A percentile compares a stretch with the other conserved stretches of the same genome.
phyloP scores from a whole-genome alignment of 2,329 filamentous ascomycete genomes.

The Aspergillus felis region DNA sequence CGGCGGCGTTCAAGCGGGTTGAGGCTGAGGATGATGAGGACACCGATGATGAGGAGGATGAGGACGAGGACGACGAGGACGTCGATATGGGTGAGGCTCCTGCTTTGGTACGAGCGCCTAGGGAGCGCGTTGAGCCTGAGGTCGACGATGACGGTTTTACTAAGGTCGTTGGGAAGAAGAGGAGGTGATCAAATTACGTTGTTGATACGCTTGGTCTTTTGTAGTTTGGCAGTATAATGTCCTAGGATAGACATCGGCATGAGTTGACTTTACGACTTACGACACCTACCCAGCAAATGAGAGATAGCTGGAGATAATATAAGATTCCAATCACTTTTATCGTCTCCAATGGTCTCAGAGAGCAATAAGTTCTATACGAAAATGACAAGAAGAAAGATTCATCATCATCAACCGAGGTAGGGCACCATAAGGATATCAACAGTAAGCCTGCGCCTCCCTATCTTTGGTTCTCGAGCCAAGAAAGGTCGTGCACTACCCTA shows the following conservation, averaged over 20 bases:
- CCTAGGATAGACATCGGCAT: conserved; percentile 11
- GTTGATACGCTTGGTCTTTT: background rate
- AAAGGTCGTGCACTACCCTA: background rate
- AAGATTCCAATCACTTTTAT: conserved; percentile 17
- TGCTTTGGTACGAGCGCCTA: conserved; percentile 52
- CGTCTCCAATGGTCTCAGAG: conserved; percentile 13
- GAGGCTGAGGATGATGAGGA: conserved; percentile 48
- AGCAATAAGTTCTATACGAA: conserved; percentile 22
- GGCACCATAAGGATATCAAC: conserved; percentile 20
- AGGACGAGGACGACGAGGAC: conserved; percentile 55
- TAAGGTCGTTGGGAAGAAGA: conserved; percentile 67
- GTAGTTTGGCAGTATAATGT: conserved; percentile 5
- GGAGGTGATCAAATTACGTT: conserved; percentile 35
- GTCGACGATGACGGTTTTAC: conserved; percentile 81
- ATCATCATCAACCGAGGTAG: conserved; percentile 32
- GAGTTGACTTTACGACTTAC: background rate
- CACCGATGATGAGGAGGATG: conserved; percentile 57
- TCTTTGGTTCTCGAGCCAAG: conserved; percentile 11
- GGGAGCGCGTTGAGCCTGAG: conserved; percentile 65
- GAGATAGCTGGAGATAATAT: background rate
- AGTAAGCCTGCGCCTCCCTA: conserved; percentile 16
- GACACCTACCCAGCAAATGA: background rate
- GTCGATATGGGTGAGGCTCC: conserved; percentile 69
- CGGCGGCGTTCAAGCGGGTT: conserved; percentile 32
- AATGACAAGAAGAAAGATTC: conserved; percentile 20